Conservation (phyloP, 2,329 filamentous ascomycete genomes). For the Ophiosphaerella narmari region DNA sequence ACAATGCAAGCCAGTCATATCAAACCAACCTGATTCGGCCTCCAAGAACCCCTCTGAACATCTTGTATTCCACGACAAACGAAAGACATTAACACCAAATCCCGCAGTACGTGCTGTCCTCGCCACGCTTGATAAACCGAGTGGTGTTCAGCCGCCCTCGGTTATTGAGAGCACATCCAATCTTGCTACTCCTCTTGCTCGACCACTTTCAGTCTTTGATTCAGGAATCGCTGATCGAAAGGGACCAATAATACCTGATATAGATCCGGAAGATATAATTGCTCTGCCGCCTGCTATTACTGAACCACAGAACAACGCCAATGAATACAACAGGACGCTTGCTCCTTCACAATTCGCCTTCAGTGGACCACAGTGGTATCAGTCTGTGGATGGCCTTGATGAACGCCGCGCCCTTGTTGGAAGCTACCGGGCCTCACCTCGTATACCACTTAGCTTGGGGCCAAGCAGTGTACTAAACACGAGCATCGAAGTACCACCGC, state of each 20-base stretch:
- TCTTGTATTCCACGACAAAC: slow-evolving; percentile 28
- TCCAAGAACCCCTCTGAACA: slow-evolving; percentile 17
- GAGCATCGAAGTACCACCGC: slow-evolving; percentile 41
- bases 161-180: slow-evolving; percentile 57
- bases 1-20: slow-evolving; percentile 22
- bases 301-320: slow-evolving; percentile 20
- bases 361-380: slow-evolving; percentile 40
- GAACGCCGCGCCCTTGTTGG: slow-evolving; percentile 45
- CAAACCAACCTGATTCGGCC: slow-evolving; percentile 10
- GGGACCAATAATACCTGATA: slow-evolving; percentile 35
- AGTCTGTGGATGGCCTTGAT: slow-evolving; percentile 41
- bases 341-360: slow-evolving; percentile 23
- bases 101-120: slow-evolving; percentile 41
- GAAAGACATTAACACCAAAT: slow-evolving; percentile 23
- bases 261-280: slow-evolving; percentile 44
- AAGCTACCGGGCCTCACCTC: slow-evolving; percentile 56
- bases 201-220: slow-evolving; percentile 41
- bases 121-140: slow-evolving; percentile 36
- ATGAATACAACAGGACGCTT: slow-evolving; percentile 13
- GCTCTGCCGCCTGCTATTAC: slow-evolving; percentile 43
- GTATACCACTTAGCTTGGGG: slow-evolving; percentile 56
- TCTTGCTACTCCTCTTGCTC: slow-evolving; percentile 60
- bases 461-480: slow-evolving; percentile 43
- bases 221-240: slow-evolving; percentile 5
- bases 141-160: slow-evolving; percentile 31